Evolutionary conservation across 139 green algal species (phyloP).

Genomic region (Haematococcus sp.): DNA sequence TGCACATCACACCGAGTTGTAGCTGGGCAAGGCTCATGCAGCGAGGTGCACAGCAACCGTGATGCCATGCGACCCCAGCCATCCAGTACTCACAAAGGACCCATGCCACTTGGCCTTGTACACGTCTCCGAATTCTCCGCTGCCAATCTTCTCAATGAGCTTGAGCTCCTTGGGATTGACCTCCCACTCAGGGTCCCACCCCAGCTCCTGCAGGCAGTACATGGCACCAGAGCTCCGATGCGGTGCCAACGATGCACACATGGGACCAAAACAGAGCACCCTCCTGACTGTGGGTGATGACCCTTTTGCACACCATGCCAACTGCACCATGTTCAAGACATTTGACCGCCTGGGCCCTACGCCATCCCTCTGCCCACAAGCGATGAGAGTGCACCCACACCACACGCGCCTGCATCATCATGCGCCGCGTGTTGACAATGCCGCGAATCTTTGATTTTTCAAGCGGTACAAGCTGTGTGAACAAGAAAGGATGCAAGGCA

Average conservation of each 20-base stretch:
- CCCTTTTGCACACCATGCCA: too few relatives aligned
- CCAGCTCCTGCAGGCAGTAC: constrained; percentile 44
- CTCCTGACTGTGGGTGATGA: too few relatives aligned
- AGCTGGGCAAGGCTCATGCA: too few relatives aligned
- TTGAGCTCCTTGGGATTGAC: constrained; percentile 74
- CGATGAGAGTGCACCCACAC: too few relatives aligned
- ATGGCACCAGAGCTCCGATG: constrained; percentile 3
- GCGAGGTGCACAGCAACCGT: too few relatives aligned
- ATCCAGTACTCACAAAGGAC: constrained; percentile 35
- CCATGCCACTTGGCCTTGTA: constrained; percentile 86
- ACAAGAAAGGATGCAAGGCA: not conserved
- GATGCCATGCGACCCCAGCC: too few relatives aligned
- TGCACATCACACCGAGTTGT: too few relatives aligned
- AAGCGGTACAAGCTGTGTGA: constrained; percentile 60
- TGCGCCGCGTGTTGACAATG: constrained; percentile 53
- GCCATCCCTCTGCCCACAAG: not conserved
- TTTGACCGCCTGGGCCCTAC: too few relatives aligned
- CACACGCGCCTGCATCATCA: constrained; percentile 19
- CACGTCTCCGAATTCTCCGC: constrained; percentile 91
- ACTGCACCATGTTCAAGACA: too few relatives aligned
- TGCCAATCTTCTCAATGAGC: constrained; percentile 73
- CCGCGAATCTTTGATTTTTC: constrained; percentile 52
- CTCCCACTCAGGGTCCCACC: constrained; percentile 87
- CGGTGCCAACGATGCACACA: not conserved
- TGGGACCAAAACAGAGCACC: too few relatives aligned